These are phyloP conservation scores for Solanum etuberosum DNA, from an alignment of 257 asterid genomes.

Conservation along the genomic window DNA sequence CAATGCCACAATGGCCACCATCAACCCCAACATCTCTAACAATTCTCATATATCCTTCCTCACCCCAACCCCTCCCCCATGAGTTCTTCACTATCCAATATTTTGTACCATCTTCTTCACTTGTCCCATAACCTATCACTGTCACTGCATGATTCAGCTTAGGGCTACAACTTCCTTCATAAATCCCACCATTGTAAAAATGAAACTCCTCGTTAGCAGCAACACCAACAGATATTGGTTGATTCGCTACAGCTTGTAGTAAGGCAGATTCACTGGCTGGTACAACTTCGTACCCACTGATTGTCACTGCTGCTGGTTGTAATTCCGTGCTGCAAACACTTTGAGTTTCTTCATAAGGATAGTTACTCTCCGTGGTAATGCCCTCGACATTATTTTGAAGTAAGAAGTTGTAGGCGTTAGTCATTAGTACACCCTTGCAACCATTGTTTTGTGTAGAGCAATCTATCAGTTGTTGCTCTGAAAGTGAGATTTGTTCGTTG, in stretches of 20 bases:
- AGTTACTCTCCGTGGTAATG: background rate
- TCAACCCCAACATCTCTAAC: background rate
- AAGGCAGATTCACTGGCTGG: background rate
- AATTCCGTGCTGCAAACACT: background rate
- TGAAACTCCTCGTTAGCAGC: background rate
- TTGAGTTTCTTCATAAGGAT: background rate
- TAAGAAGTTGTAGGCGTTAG: background rate
- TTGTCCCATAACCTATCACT: background rate
- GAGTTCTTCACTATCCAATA: constrained; percentile 3
- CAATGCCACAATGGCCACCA: constrained; percentile 1
- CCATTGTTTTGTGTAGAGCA: background rate
- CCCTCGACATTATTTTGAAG: background rate
- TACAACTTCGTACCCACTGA: background rate
- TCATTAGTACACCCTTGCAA: background rate
- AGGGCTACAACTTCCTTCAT: background rate
- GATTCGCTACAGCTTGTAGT: background rate
- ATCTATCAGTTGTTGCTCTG: background rate
- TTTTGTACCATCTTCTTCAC: background rate
- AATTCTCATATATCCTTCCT: background rate
- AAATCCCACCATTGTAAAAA: background rate
- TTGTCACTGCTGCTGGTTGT: background rate
- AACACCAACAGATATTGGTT: background rate
- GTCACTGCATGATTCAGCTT: background rate
- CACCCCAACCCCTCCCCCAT: constrained; percentile 1
- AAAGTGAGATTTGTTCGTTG: background rate